A percentile compares a stretch with the other conserved stretches of the same genome.
These are phyloP conservation scores for Solanum sejunctum DNA, from an alignment of 257 asterid species.

Conservation along the genomic window DNA sequence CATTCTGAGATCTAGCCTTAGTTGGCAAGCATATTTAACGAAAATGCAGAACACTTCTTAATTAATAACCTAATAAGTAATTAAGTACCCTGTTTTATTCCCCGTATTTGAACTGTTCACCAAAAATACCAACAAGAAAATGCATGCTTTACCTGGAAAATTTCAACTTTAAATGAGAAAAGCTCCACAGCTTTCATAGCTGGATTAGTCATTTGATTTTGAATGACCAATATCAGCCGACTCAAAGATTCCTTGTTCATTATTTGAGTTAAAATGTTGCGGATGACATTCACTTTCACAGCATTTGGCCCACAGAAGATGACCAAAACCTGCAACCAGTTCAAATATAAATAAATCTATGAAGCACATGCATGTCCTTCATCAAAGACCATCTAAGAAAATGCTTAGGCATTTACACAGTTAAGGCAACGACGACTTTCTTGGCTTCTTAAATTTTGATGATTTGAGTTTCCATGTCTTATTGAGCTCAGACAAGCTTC, in stretches of 20 bases:
- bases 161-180: conserved; percentile 54
- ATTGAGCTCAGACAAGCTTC: neutral
- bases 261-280: conserved; percentile 27
- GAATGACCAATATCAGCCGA: conserved; percentile 51
- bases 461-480: neutral
- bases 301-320: conserved; percentile 34
- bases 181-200: conserved; percentile 52
- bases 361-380: neutral
- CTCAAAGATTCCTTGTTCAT: conserved; percentile 30
- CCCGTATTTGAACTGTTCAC: neutral
- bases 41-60: neutral
- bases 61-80: neutral
- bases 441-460: neutral
- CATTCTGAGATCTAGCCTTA: neutral
- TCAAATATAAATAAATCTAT: neutral
- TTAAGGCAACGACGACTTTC: neutral
- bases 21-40: neutral
- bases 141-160: conserved; percentile 46
- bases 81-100: neutral
- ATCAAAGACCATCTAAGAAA: neutral
- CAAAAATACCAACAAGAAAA: neutral
- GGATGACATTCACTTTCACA: conserved; percentile 45
- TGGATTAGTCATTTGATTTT: conserved; percentile 50
- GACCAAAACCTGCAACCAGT: conserved; percentile 43
- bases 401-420: neutral